A percentile compares a stretch with the other conserved stretches of the same genome.
These are phyloP conservation scores for Thermoascus crustaceus DNA, from an alignment of 2,329 filamentous ascomycete species.

Conservation along the genomic window DNA sequence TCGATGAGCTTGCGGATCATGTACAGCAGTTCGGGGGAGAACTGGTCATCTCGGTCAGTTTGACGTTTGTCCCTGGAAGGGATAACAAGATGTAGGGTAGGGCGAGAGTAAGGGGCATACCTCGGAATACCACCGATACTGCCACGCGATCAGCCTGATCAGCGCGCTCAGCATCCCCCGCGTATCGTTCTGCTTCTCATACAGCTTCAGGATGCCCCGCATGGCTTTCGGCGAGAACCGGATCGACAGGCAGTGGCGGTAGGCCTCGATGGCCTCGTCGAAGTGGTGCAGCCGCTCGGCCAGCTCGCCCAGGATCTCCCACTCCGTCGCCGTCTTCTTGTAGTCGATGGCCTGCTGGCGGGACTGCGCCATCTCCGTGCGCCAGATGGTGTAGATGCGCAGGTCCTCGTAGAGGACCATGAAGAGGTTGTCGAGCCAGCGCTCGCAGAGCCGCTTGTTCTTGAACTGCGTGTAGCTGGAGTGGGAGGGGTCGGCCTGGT, in stretches of 20 bases:
- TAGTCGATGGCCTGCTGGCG: conserved; percentile 89
- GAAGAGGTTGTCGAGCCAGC: conserved; percentile 97
- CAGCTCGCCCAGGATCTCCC: conserved; percentile 92
- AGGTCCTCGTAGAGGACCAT: conserved; percentile 99
- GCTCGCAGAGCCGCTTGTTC: conserved; percentile 93
- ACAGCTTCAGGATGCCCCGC: conserved; percentile 70
- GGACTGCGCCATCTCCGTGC: conserved; percentile 94
- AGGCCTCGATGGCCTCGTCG: conserved; percentile 88
- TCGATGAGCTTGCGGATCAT: conserved; percentile 89
- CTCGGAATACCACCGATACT: conserved; percentile 99
- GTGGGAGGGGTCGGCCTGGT: conserved; percentile 55
- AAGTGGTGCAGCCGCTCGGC: conserved; percentile 87
- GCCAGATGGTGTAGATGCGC: conserved; percentile 98
- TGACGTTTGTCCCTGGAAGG: too few relatives aligned
- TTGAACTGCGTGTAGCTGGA: conserved; percentile 82
- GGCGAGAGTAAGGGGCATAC: conserved; percentile 33
- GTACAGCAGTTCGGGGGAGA: conserved; percentile 82
- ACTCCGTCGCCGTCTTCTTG: conserved; percentile 93
- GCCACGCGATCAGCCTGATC: conserved; percentile 90
- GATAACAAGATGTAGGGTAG: too few relatives aligned
- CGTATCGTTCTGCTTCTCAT: conserved; percentile 70
- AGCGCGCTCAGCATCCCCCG: conserved; percentile 74
- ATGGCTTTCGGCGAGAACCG: conserved; percentile 92
- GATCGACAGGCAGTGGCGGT: conserved; percentile 75
- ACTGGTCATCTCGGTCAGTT: conserved; percentile 50